Conservation (phyloP, 106 monocot genomes). For the Xerophyta viscosa region DNA sequence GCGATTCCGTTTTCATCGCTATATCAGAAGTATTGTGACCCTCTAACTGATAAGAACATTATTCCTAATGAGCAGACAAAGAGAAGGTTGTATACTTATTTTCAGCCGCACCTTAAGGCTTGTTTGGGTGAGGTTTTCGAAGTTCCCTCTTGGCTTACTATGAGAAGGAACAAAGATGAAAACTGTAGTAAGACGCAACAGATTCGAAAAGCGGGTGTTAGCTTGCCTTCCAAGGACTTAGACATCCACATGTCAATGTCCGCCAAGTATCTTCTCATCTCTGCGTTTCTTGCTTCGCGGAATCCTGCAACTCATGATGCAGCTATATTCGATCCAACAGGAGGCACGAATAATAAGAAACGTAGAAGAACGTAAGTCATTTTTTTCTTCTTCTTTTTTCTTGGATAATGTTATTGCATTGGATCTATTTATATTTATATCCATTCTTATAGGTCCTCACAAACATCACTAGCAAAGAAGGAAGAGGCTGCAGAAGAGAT, state of each 20-base stretch:
- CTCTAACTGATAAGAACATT: constrained; percentile 44
- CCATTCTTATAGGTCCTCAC: constrained; percentile 46
- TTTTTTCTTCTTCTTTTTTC: constrained; percentile 1
- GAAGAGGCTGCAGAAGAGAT: constrained; percentile 54
- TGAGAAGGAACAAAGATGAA: constrained; percentile 14
- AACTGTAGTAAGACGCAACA: constrained; percentile 15
- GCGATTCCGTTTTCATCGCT: constrained; percentile 48
- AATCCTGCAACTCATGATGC: constrained; percentile 97
- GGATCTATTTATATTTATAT: background rate
- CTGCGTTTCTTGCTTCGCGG: constrained; percentile 88
- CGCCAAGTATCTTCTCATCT: constrained; percentile 80
- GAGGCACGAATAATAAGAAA: constrained; percentile 44
- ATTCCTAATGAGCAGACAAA: constrained; percentile 73
- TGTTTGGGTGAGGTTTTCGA: constrained; percentile 53
- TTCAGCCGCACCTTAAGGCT: constrained; percentile 49
- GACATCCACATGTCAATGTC: constrained; percentile 93
- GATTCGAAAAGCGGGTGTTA: constrained; percentile 25
- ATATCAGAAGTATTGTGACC: constrained; percentile 72
- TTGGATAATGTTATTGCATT: background rate
- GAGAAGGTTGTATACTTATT: constrained; percentile 57
- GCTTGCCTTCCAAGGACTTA: constrained; percentile 36
- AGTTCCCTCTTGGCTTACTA: constrained; percentile 21
- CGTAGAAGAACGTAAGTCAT: constrained; percentile 65
- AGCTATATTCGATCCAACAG: constrained; percentile 74
- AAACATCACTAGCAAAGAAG: constrained; percentile 46